A percentile compares a stretch with the other conserved stretches of the same genome.
Conservation (phyloP, 306 rosid species). For the Casuarina cunninghamiana region DNA sequence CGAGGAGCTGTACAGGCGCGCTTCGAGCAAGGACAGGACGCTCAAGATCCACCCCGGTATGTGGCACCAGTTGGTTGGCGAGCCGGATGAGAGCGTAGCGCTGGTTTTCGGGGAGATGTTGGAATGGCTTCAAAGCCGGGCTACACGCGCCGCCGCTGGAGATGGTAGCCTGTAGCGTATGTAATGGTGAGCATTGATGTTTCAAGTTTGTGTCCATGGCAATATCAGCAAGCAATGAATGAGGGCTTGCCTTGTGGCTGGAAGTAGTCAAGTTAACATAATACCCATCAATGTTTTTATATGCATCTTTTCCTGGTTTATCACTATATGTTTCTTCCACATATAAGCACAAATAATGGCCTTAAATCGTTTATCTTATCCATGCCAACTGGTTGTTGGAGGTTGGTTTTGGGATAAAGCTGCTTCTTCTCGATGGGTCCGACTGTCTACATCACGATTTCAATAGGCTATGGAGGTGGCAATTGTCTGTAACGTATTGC, state of each 20-base stretch:
- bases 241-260: constrained; percentile 11
- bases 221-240: constrained; percentile 49
- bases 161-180: constrained; percentile 18
- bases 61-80: constrained; percentile 95
- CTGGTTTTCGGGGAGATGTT: constrained; percentile 71
- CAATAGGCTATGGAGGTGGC: too few relatives aligned
- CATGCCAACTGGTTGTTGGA: too few relatives aligned
- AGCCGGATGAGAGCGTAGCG: constrained; percentile 56
- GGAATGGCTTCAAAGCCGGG: constrained; percentile 61
- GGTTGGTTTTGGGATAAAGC: too few relatives aligned
- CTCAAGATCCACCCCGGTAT: constrained; percentile 65
- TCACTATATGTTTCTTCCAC: too few relatives aligned
- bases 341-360: too few relatives aligned
- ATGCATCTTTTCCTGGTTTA: too few relatives aligned
- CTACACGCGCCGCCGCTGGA: constrained; percentile 37
- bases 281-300: neutral
- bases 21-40: constrained; percentile 82
- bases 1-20: constrained; percentile 64
- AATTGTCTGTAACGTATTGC: too few relatives aligned
- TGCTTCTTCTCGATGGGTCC: too few relatives aligned
- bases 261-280: neutral
- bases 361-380: too few relatives aligned
- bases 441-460: too few relatives aligned
- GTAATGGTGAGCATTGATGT: neutral
- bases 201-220: constrained; percentile 2